Conservation (phyloP, 352 stramenopile genomes). For the Pythium aquatile region DNA sequence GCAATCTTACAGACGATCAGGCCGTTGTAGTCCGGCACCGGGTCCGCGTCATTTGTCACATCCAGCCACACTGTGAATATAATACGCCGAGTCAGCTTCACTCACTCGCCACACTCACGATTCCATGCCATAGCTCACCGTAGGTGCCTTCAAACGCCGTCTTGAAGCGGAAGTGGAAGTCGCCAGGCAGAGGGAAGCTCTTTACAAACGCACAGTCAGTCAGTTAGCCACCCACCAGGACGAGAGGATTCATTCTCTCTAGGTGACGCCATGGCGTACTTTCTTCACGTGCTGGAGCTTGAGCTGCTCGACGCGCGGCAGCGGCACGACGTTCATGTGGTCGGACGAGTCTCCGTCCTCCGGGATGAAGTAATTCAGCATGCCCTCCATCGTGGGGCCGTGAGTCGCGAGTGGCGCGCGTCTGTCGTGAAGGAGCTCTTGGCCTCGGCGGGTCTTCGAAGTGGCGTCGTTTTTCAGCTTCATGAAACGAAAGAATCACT, state of each 20-base stretch:
- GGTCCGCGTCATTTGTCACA: conserved; percentile 64
- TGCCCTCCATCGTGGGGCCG: conserved; percentile 61
- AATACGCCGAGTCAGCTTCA: neutral
- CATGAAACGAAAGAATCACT: conserved; percentile 6
- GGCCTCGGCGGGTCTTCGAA: neutral
- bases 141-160: conserved; percentile 85
- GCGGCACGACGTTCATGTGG: conserved; percentile 80
- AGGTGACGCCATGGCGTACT: conserved; percentile 26
- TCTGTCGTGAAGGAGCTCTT: conserved; percentile 2
- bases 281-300: conserved; percentile 81
- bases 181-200: conserved; percentile 72
- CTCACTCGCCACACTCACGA: neutral
- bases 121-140: conserved; percentile 30
- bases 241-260: no score
- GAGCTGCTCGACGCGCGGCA: conserved; percentile 75
- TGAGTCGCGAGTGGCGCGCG: neutral
- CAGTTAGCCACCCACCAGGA: no score
- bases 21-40: conserved; percentile 78
- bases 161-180: conserved; percentile 88
- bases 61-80: conserved; percentile 71
- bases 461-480: neutral
- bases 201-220: conserved; percentile 16
- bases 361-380: conserved; percentile 88
- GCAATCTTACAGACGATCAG: conserved; percentile 82
- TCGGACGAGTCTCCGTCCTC: conserved; percentile 85